Evolutionary conservation across 208 protist species (phyloP).

Genomic region (Baffinella frigidus): DNA sequence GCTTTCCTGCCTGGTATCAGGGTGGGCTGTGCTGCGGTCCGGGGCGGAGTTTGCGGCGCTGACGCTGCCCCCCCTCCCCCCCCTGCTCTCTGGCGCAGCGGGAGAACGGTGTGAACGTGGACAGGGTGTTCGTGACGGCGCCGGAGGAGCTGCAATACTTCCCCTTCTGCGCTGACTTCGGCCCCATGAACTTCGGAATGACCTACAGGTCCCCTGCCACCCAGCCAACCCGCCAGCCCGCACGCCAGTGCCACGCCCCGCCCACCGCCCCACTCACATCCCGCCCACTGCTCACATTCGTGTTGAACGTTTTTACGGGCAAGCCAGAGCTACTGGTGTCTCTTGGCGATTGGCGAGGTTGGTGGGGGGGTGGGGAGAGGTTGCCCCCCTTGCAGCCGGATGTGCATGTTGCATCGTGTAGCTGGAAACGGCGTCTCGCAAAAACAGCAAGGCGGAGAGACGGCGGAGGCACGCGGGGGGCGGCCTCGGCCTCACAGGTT

Average conservation of each 20-base stretch:
- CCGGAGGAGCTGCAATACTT: slow-evolving; percentile 14
- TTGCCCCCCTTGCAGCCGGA: too few species aligned
- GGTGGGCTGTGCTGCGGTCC: not conserved
- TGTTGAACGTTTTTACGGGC: too few species aligned
- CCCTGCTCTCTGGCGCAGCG: not conserved
- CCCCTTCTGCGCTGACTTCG: slow-evolving; percentile 44
- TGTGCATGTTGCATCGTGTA: too few species aligned
- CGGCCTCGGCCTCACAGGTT: too few species aligned
- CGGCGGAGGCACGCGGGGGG: too few species aligned
- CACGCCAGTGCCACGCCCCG: not conserved
- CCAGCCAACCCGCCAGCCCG: not conserved
- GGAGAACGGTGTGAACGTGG: not conserved
- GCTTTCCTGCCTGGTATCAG: too few species aligned
- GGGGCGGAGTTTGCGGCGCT: not conserved
- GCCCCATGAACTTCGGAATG: slow-evolving; percentile 32
- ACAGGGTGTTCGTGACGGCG: not conserved
- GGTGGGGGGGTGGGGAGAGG: too few species aligned
- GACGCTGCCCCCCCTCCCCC: not conserved
- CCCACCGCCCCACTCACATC: not conserved
- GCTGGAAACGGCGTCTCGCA: too few species aligned
- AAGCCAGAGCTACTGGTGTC: too few species aligned
- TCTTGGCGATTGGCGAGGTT: too few species aligned
- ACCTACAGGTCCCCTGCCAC: not conserved
- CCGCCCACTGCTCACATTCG: too few species aligned
- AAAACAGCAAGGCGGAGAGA: too few species aligned